phyloP scores from a whole-genome alignment of 1,284 basidiomycete genomes.

The Abortiporus biennis region DNA sequence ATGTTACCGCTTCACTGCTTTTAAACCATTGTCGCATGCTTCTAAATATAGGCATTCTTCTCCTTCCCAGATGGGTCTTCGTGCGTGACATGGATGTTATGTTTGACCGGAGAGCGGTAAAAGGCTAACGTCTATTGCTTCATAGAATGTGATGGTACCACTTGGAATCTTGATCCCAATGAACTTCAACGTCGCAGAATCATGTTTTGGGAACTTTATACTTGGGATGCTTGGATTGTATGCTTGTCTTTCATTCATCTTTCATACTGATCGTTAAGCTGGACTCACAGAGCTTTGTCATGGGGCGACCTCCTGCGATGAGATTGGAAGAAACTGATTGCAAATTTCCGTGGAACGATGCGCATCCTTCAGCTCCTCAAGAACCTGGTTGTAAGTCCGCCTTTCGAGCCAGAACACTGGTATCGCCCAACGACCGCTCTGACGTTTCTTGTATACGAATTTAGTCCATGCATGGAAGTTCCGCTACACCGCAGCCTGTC shows the following conservation, averaged over 20 bases:
- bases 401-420: too few species aligned
- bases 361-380: constrained; percentile 24
- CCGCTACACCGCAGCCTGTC: constrained; percentile 37
- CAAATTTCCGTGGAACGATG: constrained; percentile 42
- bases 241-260: constrained; percentile 13
- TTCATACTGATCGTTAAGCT: background rate
- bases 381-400: constrained; percentile 44
- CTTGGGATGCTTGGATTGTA: constrained; percentile 44
- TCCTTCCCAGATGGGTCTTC: constrained; percentile 38
- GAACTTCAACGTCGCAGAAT: constrained; percentile 43
- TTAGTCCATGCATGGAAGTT: constrained; percentile 44
- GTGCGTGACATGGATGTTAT: constrained; percentile 28
- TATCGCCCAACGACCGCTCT: too few species aligned
- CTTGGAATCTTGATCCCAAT: constrained; percentile 40
- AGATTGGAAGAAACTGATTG: constrained; percentile 41
- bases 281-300: constrained; percentile 5
- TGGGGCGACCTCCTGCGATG: constrained; percentile 30
- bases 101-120: too few species aligned
- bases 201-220: constrained; percentile 52
- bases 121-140: constrained; percentile 1
- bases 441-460: background rate
- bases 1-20: constrained; percentile 15
- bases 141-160: constrained; percentile 46
- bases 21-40: background rate
- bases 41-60: background rate